Percentiles rank a stretch among this genome's conserved stretches.
Conservation (phyloP, 768 basidiomycete genomes). For the Tricholoma saponaceum region DNA sequence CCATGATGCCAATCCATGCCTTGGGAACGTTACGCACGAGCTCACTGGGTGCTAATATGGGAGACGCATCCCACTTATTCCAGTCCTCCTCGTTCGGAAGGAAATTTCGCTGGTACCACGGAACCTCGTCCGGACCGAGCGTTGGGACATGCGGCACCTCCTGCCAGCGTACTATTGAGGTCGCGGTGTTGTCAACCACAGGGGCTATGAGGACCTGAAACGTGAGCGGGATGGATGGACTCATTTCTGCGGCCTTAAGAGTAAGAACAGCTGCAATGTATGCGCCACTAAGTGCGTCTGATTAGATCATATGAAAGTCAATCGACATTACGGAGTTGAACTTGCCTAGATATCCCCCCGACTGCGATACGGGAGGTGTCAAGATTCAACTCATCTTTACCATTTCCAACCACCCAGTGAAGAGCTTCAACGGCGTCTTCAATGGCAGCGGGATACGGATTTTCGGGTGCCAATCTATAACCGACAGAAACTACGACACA, state of each 20-base stretch:
- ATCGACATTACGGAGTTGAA: no score
- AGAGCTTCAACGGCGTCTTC: slow-evolving; percentile 69
- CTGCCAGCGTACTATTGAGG: slow-evolving; percentile 45
- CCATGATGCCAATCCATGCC: slow-evolving; percentile 61
- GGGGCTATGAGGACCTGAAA: slow-evolving; percentile 70
- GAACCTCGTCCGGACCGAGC: slow-evolving; percentile 61
- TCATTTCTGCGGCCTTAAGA: slow-evolving; percentile 50
- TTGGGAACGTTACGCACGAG: slow-evolving; percentile 46
- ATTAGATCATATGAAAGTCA: not conserved
- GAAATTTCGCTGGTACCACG: slow-evolving; percentile 72
- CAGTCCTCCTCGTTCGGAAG: slow-evolving; percentile 57
- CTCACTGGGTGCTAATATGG: slow-evolving; percentile 61
- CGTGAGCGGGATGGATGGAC: slow-evolving; percentile 47
- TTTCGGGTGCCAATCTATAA: slow-evolving; percentile 70
- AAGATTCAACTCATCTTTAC: slow-evolving; percentile 39
- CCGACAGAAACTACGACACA: slow-evolving; percentile 65
- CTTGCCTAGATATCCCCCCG: slow-evolving; percentile 70
- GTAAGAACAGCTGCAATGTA: slow-evolving; percentile 66
- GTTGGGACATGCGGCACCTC: slow-evolving; percentile 56
- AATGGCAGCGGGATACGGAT: slow-evolving; percentile 67
- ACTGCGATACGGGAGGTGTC: slow-evolving; percentile 57
- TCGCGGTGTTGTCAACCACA: slow-evolving; percentile 71
- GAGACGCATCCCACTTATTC: slow-evolving; percentile 66
- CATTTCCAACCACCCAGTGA: slow-evolving; percentile 54
- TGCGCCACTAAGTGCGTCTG: slow-evolving; percentile 53